Evolutionary conservation across 192 early-diverging fungal genomes (phyloP).

Genomic region (Chytriomyces confervae): DNA sequence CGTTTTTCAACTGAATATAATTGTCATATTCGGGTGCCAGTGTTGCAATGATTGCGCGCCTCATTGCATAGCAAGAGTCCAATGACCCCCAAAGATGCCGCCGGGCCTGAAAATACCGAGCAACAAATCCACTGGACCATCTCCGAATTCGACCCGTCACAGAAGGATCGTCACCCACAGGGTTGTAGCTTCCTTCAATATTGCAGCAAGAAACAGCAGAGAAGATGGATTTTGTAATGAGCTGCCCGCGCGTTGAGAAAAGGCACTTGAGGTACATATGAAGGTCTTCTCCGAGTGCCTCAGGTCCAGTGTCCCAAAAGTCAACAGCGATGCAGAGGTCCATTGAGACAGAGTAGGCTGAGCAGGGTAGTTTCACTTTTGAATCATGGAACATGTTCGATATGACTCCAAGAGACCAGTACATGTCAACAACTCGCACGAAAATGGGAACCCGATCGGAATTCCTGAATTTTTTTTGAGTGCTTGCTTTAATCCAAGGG

Average conservation of each 20-base stretch:
- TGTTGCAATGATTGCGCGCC: constrained; percentile 39
- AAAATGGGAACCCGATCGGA: constrained; percentile 71
- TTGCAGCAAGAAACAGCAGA: constrained; percentile 71
- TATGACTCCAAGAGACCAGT: constrained; percentile 78
- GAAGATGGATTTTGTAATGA: constrained; percentile 72
- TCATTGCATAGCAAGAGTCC: constrained; percentile 69
- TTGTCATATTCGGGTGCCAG: constrained; percentile 40
- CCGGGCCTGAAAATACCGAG: constrained; percentile 73
- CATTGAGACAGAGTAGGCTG: constrained; percentile 77
- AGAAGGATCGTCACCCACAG: not conserved
- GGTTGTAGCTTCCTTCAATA: constrained; percentile 49
- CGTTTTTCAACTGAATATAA: constrained; percentile 36
- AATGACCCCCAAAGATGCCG: constrained; percentile 76
- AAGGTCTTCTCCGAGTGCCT: constrained; percentile 83
- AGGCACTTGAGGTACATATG: constrained; percentile 85
- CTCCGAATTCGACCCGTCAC: not conserved
- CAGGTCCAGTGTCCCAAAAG: constrained; percentile 79
- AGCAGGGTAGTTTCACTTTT: constrained; percentile 73
- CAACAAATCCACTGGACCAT: constrained; percentile 51
- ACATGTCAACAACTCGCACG: constrained; percentile 74
- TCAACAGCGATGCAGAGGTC: constrained; percentile 70
- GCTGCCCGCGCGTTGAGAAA: constrained; percentile 70
- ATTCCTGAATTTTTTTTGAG: constrained; percentile 54
- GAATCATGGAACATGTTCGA: constrained; percentile 73
- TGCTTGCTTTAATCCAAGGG: not conserved